Base-by-base conservation (phyloP, 1,284 basidiomycete genomes). In the Cutaneotrichosporon curvatum region DNA sequence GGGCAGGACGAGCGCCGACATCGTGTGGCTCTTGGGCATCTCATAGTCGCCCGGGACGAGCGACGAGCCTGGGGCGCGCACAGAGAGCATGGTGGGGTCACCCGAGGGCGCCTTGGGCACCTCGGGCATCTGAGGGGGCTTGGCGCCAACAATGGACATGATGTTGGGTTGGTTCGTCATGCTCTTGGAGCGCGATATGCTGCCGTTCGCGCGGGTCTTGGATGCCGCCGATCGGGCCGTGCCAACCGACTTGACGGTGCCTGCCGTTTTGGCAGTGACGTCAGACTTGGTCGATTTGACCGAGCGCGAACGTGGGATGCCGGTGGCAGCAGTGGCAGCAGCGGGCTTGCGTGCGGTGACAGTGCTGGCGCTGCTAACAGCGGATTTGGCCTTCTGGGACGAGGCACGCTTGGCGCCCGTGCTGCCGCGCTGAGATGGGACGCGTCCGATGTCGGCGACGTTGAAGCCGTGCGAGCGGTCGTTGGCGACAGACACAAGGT, bases 401-500 rank as follows among this genome's bases (percentile, higher is more conserved):
- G 25, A 28, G 20, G 56, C 40, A 14, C 64, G 57, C 50, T 63
- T 63, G 19, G 53, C 42, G 16, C 37, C 45, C 1, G 11, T 10
- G n/a, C 23, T 48, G 45, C 21, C 33, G 15, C 43, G 42, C n/a
- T 39, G 25, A 5, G 44, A 36, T 37, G 37, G 10, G 4, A 46
- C 48, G 2, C 59, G 53, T 14, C 64, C 65, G 37, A 63, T 56
- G 20, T 61, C 60, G 23, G 68, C 66, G 6, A 66, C 65, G 1
- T 63, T 60, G 58, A 59, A 72, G 22, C 42, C 45, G 31, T 33
- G 36, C 41, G 60, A 61, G 12, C 60, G 51, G 40, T 63, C 59
- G 50, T 72, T 72, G 12, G 58, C 51, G 2, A 72, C 69, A 23
- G 57, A 46, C 16, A 70, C 65, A n/a, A 70, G 47, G 45, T 63